phyloP scores from a whole-genome alignment of 331 rosid genomes.

The Quercus phellos region DNA sequence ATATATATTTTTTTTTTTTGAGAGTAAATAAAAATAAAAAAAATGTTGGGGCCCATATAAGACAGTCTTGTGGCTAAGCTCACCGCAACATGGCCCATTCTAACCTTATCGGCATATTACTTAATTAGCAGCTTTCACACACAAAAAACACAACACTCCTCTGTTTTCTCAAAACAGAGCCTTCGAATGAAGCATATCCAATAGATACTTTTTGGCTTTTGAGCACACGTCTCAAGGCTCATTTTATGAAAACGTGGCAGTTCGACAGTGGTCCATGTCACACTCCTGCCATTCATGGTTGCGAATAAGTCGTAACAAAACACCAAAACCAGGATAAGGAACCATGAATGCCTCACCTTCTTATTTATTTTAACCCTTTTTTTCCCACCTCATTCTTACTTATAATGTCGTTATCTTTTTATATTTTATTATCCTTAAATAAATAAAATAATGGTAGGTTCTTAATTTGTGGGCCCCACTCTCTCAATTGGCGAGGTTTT shows the following conservation, averaged over 20 bases:
- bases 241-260: constrained; percentile 34
- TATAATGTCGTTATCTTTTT: background rate
- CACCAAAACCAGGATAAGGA: constrained; percentile 55
- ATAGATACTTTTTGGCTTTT: background rate
- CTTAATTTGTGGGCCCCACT: too few species aligned
- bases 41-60: constrained; percentile 23
- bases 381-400: background rate
- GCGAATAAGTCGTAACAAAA: constrained; percentile 10
- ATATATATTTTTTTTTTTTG: too few species aligned
- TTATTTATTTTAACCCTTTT: constrained; percentile 14
- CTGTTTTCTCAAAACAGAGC: too few species aligned
- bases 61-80: background rate
- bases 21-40: background rate
- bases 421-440: too few species aligned
- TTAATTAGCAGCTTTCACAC: constrained; percentile 12
- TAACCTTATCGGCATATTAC: constrained; percentile 19
- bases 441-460: too few species aligned
- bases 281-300: constrained; percentile 15
- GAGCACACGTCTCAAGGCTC: constrained; percentile 36
- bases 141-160: too few species aligned
- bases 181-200: background rate
- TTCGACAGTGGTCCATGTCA: constrained; percentile 22
- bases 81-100: constrained; percentile 17
- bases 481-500: too few species aligned
- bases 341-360: constrained; percentile 27